Evolutionary conservation across 495 filamentous ascomycete species (phyloP).

Genomic region (Daldinia vernicosa): DNA sequence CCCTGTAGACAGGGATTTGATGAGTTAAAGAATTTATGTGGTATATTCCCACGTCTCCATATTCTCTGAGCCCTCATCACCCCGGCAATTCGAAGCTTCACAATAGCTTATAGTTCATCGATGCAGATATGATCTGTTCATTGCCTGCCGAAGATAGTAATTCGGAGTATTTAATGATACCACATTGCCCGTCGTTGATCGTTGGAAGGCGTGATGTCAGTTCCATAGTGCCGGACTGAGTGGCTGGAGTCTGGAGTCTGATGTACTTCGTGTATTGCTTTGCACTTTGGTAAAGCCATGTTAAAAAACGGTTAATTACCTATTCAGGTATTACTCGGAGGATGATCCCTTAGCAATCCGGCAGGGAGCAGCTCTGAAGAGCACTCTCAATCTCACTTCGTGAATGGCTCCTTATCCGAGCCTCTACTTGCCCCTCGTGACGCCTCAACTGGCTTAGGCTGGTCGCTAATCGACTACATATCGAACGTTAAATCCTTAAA

Average conservation of each 20-base stretch:
- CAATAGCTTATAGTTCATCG: not conserved
- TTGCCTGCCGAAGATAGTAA: not conserved
- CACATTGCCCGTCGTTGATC: not conserved
- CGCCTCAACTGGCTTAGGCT: not conserved
- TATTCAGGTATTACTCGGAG: slow-evolving; percentile 14
- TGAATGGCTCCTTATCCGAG: slow-evolving; percentile 12
- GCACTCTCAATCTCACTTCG: slow-evolving; percentile 17
- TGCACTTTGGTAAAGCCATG: not conserved
- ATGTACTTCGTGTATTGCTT: not conserved
- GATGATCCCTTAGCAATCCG: slow-evolving; percentile 22
- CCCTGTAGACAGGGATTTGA: slow-evolving; percentile 24
- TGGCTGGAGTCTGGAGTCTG: not conserved
- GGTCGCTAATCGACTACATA: not conserved
- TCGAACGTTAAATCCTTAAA: slow-evolving; percentile 8
- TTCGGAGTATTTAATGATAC: slow-evolving; percentile 3
- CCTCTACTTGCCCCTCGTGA: not conserved
- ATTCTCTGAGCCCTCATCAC: not conserved
- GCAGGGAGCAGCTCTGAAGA: slow-evolving; percentile 14
- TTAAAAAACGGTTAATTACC: slow-evolving; percentile 3
- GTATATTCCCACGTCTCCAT: not conserved
- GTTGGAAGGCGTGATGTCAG: not conserved
- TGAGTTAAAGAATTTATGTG: slow-evolving; percentile 7
- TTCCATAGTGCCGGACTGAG: not conserved
- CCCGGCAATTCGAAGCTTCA: slow-evolving; percentile 3
- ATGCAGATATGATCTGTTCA: not conserved